phyloP scores from a whole-genome alignment of 768 basidiomycete species.

The Rubroboletus satanas region DNA sequence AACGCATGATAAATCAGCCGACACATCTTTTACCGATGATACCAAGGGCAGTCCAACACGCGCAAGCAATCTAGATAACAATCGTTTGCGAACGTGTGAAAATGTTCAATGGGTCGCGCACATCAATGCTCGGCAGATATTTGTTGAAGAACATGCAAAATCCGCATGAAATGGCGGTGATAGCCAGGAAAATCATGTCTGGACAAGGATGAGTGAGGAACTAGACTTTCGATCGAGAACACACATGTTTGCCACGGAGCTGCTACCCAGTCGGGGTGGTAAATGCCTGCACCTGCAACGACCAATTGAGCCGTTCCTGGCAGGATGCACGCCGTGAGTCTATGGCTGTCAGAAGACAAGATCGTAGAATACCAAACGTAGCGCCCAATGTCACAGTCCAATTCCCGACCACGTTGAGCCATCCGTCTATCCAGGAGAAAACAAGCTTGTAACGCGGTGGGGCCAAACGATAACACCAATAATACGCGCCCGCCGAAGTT shows the following conservation, averaged over 20 bases:
- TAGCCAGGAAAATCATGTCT: slow-evolving; percentile 57
- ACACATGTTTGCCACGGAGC: slow-evolving; percentile 59
- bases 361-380: slow-evolving; percentile 43
- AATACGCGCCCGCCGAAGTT: slow-evolving; percentile 59
- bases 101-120: slow-evolving; percentile 17
- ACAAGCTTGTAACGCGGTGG: slow-evolving; percentile 49
- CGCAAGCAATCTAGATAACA: slow-evolving; percentile 46
- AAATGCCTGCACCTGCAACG: slow-evolving; percentile 57
- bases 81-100: not conserved
- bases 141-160: slow-evolving; percentile 57
- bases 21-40: slow-evolving; percentile 39
- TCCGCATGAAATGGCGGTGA: slow-evolving; percentile 43
- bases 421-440: slow-evolving; percentile 64
- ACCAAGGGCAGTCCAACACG: slow-evolving; percentile 60
- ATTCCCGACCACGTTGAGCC: slow-evolving; percentile 64
- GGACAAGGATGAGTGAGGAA: not conserved
- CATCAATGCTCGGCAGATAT: slow-evolving; percentile 48
- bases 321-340: not conserved
- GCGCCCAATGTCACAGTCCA: slow-evolving; percentile 68
- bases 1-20: not conserved
- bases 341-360: not conserved
- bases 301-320: slow-evolving; percentile 57
- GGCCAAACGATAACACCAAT: slow-evolving; percentile 63
- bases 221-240: slow-evolving; percentile 5
- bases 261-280: slow-evolving; percentile 53